phyloP scores from a whole-genome alignment of 2,329 filamentous ascomycete species.

The Pezicula rhizophila region DNA sequence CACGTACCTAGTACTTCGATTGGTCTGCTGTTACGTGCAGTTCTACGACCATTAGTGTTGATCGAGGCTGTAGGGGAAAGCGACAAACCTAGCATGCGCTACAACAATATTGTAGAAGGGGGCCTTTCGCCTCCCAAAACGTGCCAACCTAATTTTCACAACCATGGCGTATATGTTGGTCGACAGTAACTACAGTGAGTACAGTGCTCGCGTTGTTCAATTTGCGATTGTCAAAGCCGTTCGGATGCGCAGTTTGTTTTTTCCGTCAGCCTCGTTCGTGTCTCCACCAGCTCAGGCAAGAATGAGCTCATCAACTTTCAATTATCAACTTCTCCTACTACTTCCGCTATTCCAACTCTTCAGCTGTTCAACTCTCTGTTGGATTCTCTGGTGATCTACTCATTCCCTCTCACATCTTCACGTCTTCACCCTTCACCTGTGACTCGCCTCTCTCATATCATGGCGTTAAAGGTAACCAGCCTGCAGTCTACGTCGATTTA shows the following conservation, averaged over 20 bases:
- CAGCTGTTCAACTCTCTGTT: no score
- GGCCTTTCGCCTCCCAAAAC: constrained; percentile 82
- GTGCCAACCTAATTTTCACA: constrained; percentile 85
- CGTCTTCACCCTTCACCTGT: no score
- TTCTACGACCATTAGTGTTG: constrained; percentile 41
- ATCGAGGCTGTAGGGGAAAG: background rate
- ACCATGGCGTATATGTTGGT: constrained; percentile 59
- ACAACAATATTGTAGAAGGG: constrained; percentile 98
- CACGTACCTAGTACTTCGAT: constrained; percentile 76
- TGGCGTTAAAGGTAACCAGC: constrained; percentile 12
- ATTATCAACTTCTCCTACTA: no score
- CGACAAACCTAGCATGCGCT: constrained; percentile 73
- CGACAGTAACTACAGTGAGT: constrained; percentile 1
- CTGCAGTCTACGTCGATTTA: background rate
- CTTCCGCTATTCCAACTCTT: no score
- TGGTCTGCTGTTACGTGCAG: constrained; percentile 79
- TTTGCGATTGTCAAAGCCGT: constrained; percentile 4
- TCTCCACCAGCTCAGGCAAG: no score
- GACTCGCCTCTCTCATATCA: background rate
- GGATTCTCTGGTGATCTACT: no score
- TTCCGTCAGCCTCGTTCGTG: no score
- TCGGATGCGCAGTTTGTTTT: no score
- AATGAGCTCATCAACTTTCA: no score
- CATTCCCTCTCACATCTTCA: no score
- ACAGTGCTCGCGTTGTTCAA: background rate